Base-by-base conservation (phyloP, 495 filamentous ascomycete genomes). In the Lasiosphaeria miniovina region DNA sequence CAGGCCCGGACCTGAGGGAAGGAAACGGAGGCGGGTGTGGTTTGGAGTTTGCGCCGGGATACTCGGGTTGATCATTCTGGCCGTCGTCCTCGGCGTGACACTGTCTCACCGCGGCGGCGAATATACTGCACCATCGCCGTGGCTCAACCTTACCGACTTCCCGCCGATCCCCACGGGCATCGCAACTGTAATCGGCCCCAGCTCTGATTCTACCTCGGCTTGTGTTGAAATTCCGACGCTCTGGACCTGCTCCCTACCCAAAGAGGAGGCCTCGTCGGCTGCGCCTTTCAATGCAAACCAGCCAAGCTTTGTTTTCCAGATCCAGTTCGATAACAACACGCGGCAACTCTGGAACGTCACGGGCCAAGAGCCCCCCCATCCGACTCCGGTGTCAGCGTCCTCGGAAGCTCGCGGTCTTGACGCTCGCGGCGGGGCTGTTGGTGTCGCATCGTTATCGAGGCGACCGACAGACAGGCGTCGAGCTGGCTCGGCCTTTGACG, bases 121-220 rank as follows among this genome's bases (percentile, higher is more conserved):
- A 61, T 31, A 82, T 65, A 9, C 63, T 65, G 10, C 60, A 34
- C 66, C 63, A 12, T 75, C 72, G 1, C 69, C 69, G 48, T 96
- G 88, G 84, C 78, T 95, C 36, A 96, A 95, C 65, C 70, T 96
- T 33, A 95, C 92, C 1, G 85, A 85, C 33, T 96, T 88, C 62
- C 92, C 92, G 38, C 88, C 92, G 0, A 90, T 96, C 58, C 89
- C 88, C 8, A 92, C 89, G 0, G 92, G 92, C 2, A 78, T 95
- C 55, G 78, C 86, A 35, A 95, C 91, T 0, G 80, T 96, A 34
- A 80, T 86, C 3, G 85, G 84, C 3, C 82, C 91, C 3, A 80
- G 87, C 40, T 76, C 81, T 1, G 67, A 76, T 1, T 73, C 82
- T 11, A 79, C 80, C 17, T 82, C 84, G 4, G 83, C 80, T 4